A percentile compares a stretch with the other conserved stretches of the same genome.
Evolutionary conservation across 306 rosid genomes (phyloP).

Genomic region (Macrotyloma uniflorum): DNA sequence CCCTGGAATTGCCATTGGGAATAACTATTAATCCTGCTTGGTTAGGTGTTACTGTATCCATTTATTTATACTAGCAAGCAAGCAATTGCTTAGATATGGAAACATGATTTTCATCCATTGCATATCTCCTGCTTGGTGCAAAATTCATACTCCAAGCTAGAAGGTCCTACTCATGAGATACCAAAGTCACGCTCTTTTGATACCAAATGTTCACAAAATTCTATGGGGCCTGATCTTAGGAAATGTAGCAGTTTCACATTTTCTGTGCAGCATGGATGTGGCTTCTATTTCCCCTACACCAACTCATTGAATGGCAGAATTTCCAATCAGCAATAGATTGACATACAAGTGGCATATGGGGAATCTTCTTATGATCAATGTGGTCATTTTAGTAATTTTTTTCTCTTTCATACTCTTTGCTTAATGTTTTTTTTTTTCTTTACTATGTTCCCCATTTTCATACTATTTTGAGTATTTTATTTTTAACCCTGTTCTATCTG

Average conservation of each 20-base stretch:
- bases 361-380: neutral
- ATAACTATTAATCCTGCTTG: slow-evolving; percentile 62
- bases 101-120: slow-evolving; percentile 46
- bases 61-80: slow-evolving; percentile 54
- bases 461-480: too few species aligned
- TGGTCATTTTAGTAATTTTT: neutral
- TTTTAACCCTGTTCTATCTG: neutral
- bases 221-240: neutral
- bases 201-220: neutral
- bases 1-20: slow-evolving; percentile 70
- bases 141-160: too few species aligned
- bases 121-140: slow-evolving; percentile 30
- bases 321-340: neutral
- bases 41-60: slow-evolving; percentile 46
- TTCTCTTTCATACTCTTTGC: neutral
- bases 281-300: neutral
- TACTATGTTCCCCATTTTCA: neutral
- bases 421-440: too few species aligned
- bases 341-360: neutral
- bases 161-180: neutral
- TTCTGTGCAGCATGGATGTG: neutral
- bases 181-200: neutral
- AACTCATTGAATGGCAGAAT: neutral
- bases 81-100: slow-evolving; percentile 74
- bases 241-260: neutral